phyloP scores from a whole-genome alignment of 768 basidiomycete species.

The Boletus tylopilopsis region DNA sequence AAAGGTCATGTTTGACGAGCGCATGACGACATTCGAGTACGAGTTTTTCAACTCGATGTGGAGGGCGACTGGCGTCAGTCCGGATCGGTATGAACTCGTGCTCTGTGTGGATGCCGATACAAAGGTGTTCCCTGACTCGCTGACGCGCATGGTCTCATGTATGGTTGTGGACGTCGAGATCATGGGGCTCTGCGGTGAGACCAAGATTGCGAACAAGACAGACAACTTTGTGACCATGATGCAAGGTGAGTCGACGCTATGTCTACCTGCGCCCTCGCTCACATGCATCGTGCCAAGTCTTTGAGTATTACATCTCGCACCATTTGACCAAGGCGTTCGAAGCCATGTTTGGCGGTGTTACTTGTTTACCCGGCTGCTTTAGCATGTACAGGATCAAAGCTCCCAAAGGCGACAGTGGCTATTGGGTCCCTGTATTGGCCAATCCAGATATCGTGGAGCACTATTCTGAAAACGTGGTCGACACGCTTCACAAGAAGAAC shows the following conservation, averaged over 20 bases:
- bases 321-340: conserved; percentile 99
- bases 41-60: conserved; percentile 99
- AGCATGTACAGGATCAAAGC: conserved; percentile 99
- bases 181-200: conserved; percentile 99
- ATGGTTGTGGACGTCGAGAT: conserved; percentile 98
- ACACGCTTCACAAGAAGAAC: conserved; percentile 99
- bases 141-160: conserved; percentile 93
- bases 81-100: conserved; percentile 92
- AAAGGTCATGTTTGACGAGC: conserved; percentile 99
- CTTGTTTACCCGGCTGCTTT: conserved; percentile 99
- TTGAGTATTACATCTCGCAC: conserved; percentile 99
- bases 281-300: conserved; percentile 52
- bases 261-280: conserved; percentile 2
- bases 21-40: conserved; percentile 99
- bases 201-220: conserved; percentile 98
- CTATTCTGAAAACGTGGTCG: conserved; percentile 99
- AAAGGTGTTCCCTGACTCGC: conserved; percentile 97
- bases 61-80: conserved; percentile 92
- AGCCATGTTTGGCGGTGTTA: conserved; percentile 99
- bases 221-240: conserved; percentile 99
- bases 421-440: conserved; percentile 98
- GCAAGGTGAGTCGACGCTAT: conserved; percentile 68
- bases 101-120: conserved; percentile 98
- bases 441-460: conserved; percentile 99
- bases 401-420: conserved; percentile 92